A percentile compares a stretch with the other conserved stretches of the same genome.
Evolutionary conservation across 495 filamentous ascomycete genomes (phyloP).

Genomic region (Penicillium coffeae): DNA sequence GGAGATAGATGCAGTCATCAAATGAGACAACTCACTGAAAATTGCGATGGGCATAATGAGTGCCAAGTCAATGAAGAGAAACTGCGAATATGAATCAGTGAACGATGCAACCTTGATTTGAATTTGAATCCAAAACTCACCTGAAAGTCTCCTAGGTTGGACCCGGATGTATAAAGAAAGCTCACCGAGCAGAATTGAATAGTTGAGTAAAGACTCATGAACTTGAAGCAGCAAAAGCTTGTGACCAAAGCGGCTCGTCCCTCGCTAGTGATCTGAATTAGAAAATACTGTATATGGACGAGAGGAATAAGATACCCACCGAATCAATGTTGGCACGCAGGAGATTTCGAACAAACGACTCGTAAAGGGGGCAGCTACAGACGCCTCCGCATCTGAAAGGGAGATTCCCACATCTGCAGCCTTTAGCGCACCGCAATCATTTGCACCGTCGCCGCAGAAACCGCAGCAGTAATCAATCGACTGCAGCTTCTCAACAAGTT

Average conservation of each 20-base stretch:
- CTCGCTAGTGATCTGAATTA: constrained; percentile 52
- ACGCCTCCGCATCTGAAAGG: constrained; percentile 95
- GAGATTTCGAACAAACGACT: constrained; percentile 94
- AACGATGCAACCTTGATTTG: constrained; percentile 1
- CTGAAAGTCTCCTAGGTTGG: constrained; percentile 96
- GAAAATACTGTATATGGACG: background rate
- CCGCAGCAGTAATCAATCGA: constrained; percentile 93
- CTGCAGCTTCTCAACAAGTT: constrained; percentile 94
- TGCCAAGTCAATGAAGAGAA: constrained; percentile 88
- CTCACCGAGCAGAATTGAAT: constrained; percentile 99
- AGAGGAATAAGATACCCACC: constrained; percentile 37
- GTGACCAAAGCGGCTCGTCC: constrained; percentile 92
- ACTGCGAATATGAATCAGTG: constrained; percentile 39
- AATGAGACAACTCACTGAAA: constrained; percentile 61
- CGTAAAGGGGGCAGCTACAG: constrained; percentile 96
- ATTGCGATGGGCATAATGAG: constrained; percentile 95
- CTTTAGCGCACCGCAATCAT: constrained; percentile 96
- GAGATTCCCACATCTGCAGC: constrained; percentile 99
- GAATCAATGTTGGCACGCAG: constrained; percentile 91
- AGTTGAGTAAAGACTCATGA: constrained; percentile 97
- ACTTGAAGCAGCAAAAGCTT: constrained; percentile 99
- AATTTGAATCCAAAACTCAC: constrained; percentile 28
- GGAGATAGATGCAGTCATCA: background rate
- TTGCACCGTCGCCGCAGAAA: constrained; percentile 97
- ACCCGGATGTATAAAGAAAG: constrained; percentile 92